A percentile compares a stretch with the other conserved stretches of the same genome.
Evolutionary conservation across 176 grass and related monocot species (phyloP).

Genomic region (Typha latifolia): DNA sequence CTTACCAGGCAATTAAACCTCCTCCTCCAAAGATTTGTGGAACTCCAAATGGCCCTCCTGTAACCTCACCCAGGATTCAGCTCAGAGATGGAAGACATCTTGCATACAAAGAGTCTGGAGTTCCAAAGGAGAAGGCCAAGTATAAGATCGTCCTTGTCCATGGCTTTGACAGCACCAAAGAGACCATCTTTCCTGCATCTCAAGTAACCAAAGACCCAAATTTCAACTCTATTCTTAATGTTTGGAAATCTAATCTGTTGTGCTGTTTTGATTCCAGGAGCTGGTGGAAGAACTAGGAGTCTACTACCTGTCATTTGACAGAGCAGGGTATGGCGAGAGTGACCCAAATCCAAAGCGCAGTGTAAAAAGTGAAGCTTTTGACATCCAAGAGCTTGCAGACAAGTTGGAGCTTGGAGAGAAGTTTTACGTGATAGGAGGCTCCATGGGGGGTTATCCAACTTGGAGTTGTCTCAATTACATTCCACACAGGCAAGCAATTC

Average conservation of each 20-base stretch:
- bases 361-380: slow-evolving; percentile 45
- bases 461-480: slow-evolving; percentile 73
- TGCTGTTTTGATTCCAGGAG: slow-evolving; percentile 17
- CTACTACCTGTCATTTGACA: slow-evolving; percentile 45
- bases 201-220: slow-evolving; percentile 5
- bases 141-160: slow-evolving; percentile 44
- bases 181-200: slow-evolving; percentile 26
- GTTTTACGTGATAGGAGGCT: slow-evolving; percentile 51
- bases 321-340: slow-evolving; percentile 65
- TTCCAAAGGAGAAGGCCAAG: slow-evolving; percentile 31
- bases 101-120: slow-evolving; percentile 61
- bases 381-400: slow-evolving; percentile 50
- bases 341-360: slow-evolving; percentile 41
- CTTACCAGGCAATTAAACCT: slow-evolving; percentile 32
- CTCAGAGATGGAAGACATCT: slow-evolving; percentile 52
- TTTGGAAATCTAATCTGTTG: background rate
- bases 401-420: slow-evolving; percentile 37
- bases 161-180: slow-evolving; percentile 40
- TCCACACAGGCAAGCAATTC: slow-evolving; percentile 36
- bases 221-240: background rate
- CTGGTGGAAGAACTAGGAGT: slow-evolving; percentile 44
- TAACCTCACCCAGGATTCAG: slow-evolving; percentile 39
- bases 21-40: slow-evolving; percentile 37
- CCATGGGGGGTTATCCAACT: slow-evolving; percentile 47
- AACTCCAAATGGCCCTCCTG: slow-evolving; percentile 22